These are phyloP conservation scores for Ascochyta viciae-villosae DNA, from an alignment of 2,329 filamentous ascomycete genomes.

Conservation along the genomic window DNA sequence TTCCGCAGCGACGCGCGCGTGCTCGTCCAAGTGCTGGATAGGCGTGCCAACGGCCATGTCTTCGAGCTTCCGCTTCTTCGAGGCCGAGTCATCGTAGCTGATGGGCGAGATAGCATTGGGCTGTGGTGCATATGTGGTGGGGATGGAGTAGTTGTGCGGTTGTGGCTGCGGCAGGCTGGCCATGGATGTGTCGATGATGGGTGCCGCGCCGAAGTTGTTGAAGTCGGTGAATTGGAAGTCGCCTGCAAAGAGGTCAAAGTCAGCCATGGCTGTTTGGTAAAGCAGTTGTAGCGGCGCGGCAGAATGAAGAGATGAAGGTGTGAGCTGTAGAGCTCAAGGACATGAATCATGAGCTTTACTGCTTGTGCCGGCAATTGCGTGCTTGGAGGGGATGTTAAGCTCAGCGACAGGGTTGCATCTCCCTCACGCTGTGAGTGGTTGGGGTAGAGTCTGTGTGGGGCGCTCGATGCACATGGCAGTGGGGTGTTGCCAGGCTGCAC, in stretches of 20 bases:
- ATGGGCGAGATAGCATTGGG: slow-evolving; percentile 39
- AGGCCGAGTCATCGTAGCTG: slow-evolving; percentile 37
- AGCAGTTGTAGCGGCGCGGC: slow-evolving; percentile 8
- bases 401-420: slow-evolving; percentile 30
- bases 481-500: slow-evolving; percentile 7
- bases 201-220: slow-evolving; percentile 46
- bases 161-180: slow-evolving; percentile 37
- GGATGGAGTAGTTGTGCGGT: slow-evolving; percentile 32
- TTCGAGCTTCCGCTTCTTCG: slow-evolving; percentile 58
- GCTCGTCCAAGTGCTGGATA: slow-evolving; percentile 52
- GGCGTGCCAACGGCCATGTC: slow-evolving; percentile 38
- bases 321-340: slow-evolving; percentile 3
- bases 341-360: slow-evolving; percentile 7
- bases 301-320: slow-evolving; percentile 1
- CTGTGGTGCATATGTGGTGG: slow-evolving; percentile 39
- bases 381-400: slow-evolving; percentile 37
- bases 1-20: slow-evolving; percentile 56
- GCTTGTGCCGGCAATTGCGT: slow-evolving; percentile 42
- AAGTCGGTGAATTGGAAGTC: slow-evolving; percentile 58
- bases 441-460: slow-evolving; percentile 34
- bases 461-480: slow-evolving; percentile 27
- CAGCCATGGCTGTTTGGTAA: slow-evolving; percentile 38
- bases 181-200: slow-evolving; percentile 44
- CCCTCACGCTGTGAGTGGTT: slow-evolving; percentile 35
- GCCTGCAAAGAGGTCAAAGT: slow-evolving; percentile 47